Percentiles rank a stretch among this genome's conserved stretches.
These are phyloP conservation scores for Volvox carteri DNA, from an alignment of 163 green algal species.

Conservation along the genomic window DNA sequence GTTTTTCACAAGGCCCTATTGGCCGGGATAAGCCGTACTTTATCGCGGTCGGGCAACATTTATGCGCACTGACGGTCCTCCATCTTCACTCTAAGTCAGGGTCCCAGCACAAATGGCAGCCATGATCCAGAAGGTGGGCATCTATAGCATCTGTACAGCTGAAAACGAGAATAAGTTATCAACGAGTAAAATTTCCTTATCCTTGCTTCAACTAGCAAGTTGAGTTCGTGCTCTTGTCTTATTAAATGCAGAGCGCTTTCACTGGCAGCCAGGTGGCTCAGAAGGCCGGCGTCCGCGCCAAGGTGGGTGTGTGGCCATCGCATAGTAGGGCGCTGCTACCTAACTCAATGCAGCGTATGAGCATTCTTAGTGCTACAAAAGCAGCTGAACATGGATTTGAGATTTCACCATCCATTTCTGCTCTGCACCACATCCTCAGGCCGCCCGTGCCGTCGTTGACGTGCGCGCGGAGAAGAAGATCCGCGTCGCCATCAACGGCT, in stretches of 20 bases:
- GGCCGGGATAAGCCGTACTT: slow-evolving; percentile 44
- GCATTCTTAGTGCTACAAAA: no score
- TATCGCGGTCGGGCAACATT: slow-evolving; percentile 18
- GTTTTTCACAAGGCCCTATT: slow-evolving; percentile 17
- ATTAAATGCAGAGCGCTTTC: slow-evolving; percentile 48
- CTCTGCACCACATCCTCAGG: background rate
- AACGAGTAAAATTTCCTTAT: background rate
- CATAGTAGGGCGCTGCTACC: background rate
- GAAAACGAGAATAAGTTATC: no score
- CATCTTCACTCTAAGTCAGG: slow-evolving; percentile 20
- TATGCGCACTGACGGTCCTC: background rate
- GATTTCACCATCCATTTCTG: no score
- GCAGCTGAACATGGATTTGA: no score
- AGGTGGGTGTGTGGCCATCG: background rate
- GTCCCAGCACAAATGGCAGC: slow-evolving; percentile 41
- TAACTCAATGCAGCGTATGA: no score
- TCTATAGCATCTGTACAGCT: no score
- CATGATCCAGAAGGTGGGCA: slow-evolving; percentile 53
- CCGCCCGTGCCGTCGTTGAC: slow-evolving; percentile 42
- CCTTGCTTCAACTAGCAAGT: background rate
- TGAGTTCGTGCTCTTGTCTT: background rate
- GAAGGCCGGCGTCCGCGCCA: slow-evolving; percentile 52
- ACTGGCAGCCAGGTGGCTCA: slow-evolving; percentile 43
- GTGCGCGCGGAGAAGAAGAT: slow-evolving; percentile 91
- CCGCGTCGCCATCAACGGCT: slow-evolving; percentile 99